Evolutionary conservation across 768 basidiomycete genomes (phyloP).

Genomic region (Cystoderma amianthinum): DNA sequence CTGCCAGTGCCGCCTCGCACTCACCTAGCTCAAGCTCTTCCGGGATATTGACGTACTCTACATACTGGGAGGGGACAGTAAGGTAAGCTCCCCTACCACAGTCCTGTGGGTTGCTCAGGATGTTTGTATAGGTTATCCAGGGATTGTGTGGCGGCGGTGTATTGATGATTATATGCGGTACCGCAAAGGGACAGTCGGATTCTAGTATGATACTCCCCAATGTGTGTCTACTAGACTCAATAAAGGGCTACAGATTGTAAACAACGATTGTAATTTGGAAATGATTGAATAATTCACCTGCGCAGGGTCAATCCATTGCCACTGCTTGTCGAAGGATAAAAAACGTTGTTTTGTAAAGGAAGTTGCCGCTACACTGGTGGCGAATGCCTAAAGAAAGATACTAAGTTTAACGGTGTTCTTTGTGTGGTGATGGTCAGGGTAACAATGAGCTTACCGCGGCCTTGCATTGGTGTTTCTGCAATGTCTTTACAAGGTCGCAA

Average conservation of each 20-base stretch:
- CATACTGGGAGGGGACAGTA: no score
- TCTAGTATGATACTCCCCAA: slow-evolving; percentile 33
- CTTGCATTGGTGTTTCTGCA: slow-evolving; percentile 31
- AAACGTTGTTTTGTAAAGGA: slow-evolving; percentile 33
- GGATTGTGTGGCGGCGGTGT: slow-evolving; percentile 30
- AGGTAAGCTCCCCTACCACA: slow-evolving; percentile 24
- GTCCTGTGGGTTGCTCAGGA: slow-evolving; percentile 27
- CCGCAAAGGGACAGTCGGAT: slow-evolving; percentile 30
- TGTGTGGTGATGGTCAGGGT: not conserved
- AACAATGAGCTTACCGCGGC: slow-evolving; percentile 23
- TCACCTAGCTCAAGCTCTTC: no score
- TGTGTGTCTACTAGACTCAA: slow-evolving; percentile 13
- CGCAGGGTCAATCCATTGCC: slow-evolving; percentile 45
- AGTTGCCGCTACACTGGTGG: slow-evolving; percentile 27
- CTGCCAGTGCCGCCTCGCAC: no score
- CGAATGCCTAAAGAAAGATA: slow-evolving; percentile 25
- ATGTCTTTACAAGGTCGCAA: slow-evolving; percentile 20
- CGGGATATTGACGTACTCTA: no score
- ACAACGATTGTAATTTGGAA: slow-evolving; percentile 1
- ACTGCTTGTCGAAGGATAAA: slow-evolving; percentile 26
- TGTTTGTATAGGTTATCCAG: slow-evolving; percentile 27
- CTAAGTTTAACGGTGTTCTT: slow-evolving; percentile 1
- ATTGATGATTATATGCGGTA: slow-evolving; percentile 40
- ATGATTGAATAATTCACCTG: slow-evolving; percentile 24
- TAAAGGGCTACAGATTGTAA: slow-evolving; percentile 20